These are phyloP conservation scores for Chlorella vulgaris DNA, from an alignment of 139 green algal species.

Conservation along the genomic window DNA sequence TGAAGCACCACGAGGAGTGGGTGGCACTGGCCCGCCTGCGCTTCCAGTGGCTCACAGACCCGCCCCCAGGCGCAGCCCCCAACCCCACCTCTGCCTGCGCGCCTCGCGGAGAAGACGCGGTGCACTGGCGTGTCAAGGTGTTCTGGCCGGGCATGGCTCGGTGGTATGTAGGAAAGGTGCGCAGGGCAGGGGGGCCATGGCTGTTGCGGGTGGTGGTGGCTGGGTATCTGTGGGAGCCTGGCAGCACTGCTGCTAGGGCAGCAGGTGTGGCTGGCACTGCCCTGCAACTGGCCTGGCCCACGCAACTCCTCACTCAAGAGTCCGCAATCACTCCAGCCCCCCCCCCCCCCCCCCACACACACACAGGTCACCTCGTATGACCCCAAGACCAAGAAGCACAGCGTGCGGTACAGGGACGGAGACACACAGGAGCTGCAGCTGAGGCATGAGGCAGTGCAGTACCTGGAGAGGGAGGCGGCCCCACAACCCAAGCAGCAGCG, in stretches of 20 bases:
- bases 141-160: constrained; percentile 71
- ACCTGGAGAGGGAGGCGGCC: constrained; percentile 11
- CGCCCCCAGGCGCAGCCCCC: constrained; percentile 16
- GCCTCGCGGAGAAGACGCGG: constrained; percentile 33
- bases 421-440: constrained; percentile 57
- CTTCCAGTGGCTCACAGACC: constrained; percentile 57
- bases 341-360: too few relatives aligned
- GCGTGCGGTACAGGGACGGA: constrained; percentile 65
- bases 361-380: constrained; percentile 47
- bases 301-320: background rate
- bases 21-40: constrained; percentile 44
- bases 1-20: constrained; percentile 56
- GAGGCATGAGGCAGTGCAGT: constrained; percentile 60
- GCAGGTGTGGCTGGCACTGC: too few relatives aligned
- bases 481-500: background rate
- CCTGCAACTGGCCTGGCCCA: background rate
- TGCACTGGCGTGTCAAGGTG: constrained; percentile 49
- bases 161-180: constrained; percentile 63
- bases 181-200: background rate
- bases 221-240: too few relatives aligned
- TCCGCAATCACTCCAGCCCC: background rate
- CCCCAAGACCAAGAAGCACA: constrained; percentile 44
- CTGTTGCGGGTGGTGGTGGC: background rate
- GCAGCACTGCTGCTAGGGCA: too few relatives aligned
- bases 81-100: constrained; percentile 54